These are phyloP conservation scores for Monosporozyma siamensis DNA, from an alignment of 805 yeast species.

Conservation along the genomic window DNA sequence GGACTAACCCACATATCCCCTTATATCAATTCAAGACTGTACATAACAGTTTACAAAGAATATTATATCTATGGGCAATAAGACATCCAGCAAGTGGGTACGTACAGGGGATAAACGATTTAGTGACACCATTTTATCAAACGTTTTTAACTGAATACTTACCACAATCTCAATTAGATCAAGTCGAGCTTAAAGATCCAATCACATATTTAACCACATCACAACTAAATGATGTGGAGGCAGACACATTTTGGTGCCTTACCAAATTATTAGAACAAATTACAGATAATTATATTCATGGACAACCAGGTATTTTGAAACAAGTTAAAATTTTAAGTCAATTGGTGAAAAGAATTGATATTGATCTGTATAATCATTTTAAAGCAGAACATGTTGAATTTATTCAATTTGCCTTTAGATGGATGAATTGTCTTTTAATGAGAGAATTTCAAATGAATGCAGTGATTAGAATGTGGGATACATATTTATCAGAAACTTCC, in stretches of 20 bases:
- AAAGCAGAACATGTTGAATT: conserved; percentile 81
- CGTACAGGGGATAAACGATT: conserved; percentile 94
- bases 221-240: conserved; percentile 66
- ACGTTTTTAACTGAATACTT: conserved; percentile 68
- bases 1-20: conserved; percentile 81
- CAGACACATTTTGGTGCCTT: conserved; percentile 95
- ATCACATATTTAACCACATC: conserved; percentile 43
- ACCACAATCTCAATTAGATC: conserved; percentile 31
- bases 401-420: conserved; percentile 88
- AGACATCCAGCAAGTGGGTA: conserved; percentile 97
- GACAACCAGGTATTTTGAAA: conserved; percentile 92
- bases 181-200: conserved; percentile 57
- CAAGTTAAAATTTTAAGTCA: conserved; percentile 78
- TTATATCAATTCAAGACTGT: conserved; percentile 61
- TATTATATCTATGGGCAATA: conserved; percentile 87
- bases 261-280: conserved; percentile 86
- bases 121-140: conserved; percentile 88
- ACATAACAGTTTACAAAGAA: conserved; percentile 70
- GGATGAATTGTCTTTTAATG: conserved; percentile 98
- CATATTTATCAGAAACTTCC: conserved; percentile 63
- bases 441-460: conserved; percentile 73
- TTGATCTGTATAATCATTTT: conserved; percentile 62
- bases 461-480: conserved; percentile 95
- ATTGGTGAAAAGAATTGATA: conserved; percentile 72
- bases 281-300: conserved; percentile 94